A percentile compares a stretch with the other conserved stretches of the same genome.
Evolutionary conservation across 495 filamentous ascomycete species (phyloP).

Genomic region (Patellaria atrata): DNA sequence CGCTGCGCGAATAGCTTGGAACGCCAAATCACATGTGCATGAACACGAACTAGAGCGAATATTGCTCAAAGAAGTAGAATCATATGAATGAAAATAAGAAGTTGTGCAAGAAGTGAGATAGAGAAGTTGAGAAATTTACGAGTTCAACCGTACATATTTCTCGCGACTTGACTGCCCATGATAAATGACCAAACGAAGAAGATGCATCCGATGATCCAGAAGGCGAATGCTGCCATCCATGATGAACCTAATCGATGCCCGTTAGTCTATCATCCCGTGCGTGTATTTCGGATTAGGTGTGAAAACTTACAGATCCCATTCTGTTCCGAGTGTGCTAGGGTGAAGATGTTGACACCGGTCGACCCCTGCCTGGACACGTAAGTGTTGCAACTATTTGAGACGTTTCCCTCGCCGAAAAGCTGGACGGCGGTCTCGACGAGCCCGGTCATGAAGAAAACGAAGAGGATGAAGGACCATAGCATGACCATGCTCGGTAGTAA

Average conservation of each 20-base stretch:
- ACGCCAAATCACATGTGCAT: too few species aligned
- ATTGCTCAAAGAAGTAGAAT: too few species aligned
- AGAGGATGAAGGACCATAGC: constrained; percentile 82
- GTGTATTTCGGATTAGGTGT: background rate
- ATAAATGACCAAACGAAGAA: constrained; percentile 93
- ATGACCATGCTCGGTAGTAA: constrained; percentile 84
- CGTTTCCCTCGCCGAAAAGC: constrained; percentile 64
- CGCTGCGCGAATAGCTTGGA: too few species aligned
- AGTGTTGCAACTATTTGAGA: constrained; percentile 66
- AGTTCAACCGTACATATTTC: constrained; percentile 37
- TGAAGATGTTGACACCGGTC: constrained; percentile 49
- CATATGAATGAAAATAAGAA: too few species aligned
- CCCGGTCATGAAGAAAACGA: constrained; percentile 82
- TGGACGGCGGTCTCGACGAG: constrained; percentile 82
- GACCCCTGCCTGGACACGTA: constrained; percentile 46
- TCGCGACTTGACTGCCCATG: constrained; percentile 79
- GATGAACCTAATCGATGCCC: constrained; percentile 27
- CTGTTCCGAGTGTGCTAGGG: constrained; percentile 80
- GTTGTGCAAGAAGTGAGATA: background rate
- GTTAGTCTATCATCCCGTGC: constrained; percentile 1
- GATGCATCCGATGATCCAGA: constrained; percentile 62
- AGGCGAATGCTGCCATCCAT: constrained; percentile 51
- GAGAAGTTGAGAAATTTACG: background rate
- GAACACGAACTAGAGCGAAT: too few species aligned
- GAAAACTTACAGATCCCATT: constrained; percentile 60